Base-by-base conservation (phyloP, 73 alveolate genomes). In the Paramecium tetraurelia region DNA sequence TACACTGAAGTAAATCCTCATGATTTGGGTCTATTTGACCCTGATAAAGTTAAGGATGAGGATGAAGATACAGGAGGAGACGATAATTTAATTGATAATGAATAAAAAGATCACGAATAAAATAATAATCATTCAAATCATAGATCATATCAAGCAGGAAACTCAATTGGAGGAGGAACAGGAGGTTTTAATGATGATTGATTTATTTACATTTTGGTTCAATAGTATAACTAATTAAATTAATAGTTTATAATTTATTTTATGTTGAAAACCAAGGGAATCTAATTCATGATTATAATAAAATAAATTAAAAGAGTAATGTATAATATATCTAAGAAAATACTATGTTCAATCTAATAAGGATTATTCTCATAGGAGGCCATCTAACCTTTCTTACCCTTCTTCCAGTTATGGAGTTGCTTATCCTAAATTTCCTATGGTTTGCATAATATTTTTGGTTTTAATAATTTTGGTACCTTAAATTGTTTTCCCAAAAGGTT, bases 1-100 rank as follows among this genome's bases (percentile, higher is more conserved):
- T 72, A 72, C 16, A 33, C 86, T 72, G 86, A 72, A 36, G 59
- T 72, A 10, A 40, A 72, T 72, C 86, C 86, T 35, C 35, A 72
- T 33, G 57, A 72, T 36, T 38, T 72, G 8, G 86, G 86, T 29
- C 46, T 72, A 12, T 72, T 36, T 72, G 86, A 72, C 35, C 59
- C 57, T n/a, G 86, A 36, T 16, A 40, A 36, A 35, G 86, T 36
- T 14, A 8, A 35, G 18, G 86, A 72, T 72, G 86, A 72, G 16
- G 86, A 72, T 35, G 53, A 70, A 31, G 86, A 40, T 16, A 40
- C 59, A 14, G 69, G 69, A 18, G 69, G 69, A 18, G 59, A 72
- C 35, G 86, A 72, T 36, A 72, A 72, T 4, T 72, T 63, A 63
- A 63, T 63, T 5, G 84, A 63, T 2, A 27, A 63, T 63, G 46